Evolutionary conservation across 2,329 filamentous ascomycete genomes (phyloP), one percentile per base, ranked within the genome.

Genomic region (Monosporascus sp.): DNA sequence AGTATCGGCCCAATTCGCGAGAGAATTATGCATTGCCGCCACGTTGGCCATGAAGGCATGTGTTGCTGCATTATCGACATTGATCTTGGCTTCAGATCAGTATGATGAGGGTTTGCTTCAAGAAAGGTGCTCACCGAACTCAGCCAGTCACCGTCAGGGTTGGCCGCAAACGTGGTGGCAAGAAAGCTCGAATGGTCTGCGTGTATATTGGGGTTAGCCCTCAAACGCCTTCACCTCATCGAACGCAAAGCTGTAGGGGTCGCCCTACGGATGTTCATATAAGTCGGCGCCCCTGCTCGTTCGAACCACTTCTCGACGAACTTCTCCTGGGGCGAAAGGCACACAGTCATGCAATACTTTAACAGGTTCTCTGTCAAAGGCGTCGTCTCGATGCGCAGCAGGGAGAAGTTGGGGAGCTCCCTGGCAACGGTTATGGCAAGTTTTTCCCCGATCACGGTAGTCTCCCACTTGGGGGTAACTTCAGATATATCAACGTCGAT

Each of bases 1-100:
- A 18, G 63, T 68, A 46, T 69, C 67, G 24, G 59, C 61, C 67
- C 67, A 69, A 47, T 61, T 60, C 7, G 66, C 66, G 11, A 69
- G 59, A 9, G 67, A 62, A 49, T 68, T 68, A 40, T 69, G 67
- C 65, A 69, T 68, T n/a, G 65, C 67, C 14, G 67, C 67, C 26
- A 68, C 58, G 55, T 66, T 60, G 5, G 65, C 67, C 58, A 69
- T 63, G 47, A 69, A 69, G 35, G 65, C 63, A 52, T 69, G 67
- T 7, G 65, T 65, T 40, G 66, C 66, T 17, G 67, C 67, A 20
- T 64, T 60, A 47, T 69, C 67, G 7, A 69, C 57, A 51, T 66
- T 63, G 35, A 69, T 60, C 66, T 69, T 44, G 37, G 17, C 38
- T 17, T 22, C 15, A 20, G 43, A 28, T 60, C 52, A 62, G 51